Conservation (phyloP, 371 early-diverging fungal genomes). For the Lichtheimia ramosa region DNA sequence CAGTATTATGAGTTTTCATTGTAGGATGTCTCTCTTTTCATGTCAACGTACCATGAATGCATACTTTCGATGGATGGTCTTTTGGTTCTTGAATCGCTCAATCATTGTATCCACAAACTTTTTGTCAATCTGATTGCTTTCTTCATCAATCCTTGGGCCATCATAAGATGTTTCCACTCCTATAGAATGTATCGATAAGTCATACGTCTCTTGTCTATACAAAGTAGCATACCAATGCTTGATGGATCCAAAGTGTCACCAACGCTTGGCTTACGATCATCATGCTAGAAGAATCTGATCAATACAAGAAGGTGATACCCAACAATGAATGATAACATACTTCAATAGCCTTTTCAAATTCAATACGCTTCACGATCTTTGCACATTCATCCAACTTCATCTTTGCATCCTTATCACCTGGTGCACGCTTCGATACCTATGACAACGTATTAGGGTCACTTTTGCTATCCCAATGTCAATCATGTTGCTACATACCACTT, state of each 20-base stretch:
- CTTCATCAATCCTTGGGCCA: slow-evolving; percentile 60
- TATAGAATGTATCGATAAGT: slow-evolving; percentile 23
- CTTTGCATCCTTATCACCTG: slow-evolving; percentile 70
- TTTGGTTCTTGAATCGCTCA: slow-evolving; percentile 82
- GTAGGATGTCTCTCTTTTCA: too few species aligned
- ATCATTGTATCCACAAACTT: slow-evolving; percentile 81
- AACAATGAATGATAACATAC: slow-evolving; percentile 39
- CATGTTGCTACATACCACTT: slow-evolving; percentile 51
- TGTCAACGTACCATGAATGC: slow-evolving; percentile 66
- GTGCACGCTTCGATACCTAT: slow-evolving; percentile 63
- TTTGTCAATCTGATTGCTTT: slow-evolving; percentile 60
- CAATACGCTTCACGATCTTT: slow-evolving; percentile 82
- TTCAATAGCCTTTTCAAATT: slow-evolving; percentile 94
- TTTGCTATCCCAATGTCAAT: too few species aligned
- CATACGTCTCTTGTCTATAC: background rate
- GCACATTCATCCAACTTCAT: slow-evolving; percentile 79
- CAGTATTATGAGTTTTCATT: background rate
- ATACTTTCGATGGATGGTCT: slow-evolving; percentile 89
- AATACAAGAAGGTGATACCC: slow-evolving; percentile 4
- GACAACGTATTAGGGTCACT: background rate
- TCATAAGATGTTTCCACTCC: slow-evolving; percentile 75
- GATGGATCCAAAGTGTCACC: slow-evolving; percentile 50
- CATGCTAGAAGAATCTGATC: slow-evolving; percentile 30
- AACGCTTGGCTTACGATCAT: slow-evolving; percentile 42
- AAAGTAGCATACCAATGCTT: slow-evolving; percentile 39